Base-by-base conservation (phyloP, 2,329 filamentous ascomycete species). In the Tolypocladium cylindrosporum region DNA sequence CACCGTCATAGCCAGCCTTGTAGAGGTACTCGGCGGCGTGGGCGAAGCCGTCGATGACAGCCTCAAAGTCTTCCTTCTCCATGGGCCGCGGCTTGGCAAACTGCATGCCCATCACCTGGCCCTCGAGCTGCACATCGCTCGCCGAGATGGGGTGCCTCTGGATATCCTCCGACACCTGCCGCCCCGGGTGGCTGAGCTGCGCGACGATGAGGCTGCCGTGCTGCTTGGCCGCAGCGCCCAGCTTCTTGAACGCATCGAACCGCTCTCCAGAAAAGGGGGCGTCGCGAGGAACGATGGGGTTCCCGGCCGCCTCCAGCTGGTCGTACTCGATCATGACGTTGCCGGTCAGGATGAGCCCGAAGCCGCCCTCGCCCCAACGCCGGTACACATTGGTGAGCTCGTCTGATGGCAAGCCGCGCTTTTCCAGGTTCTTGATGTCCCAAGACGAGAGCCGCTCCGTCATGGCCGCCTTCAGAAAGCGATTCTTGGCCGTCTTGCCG, bases 391-490 rank as follows among this genome's bases (percentile, higher is more conserved):
- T 80, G 64, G 83, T 66, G 24, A 72, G 64, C 51, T 75, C 68
- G 37, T 68, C 62, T 4, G 71, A 69, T 1, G 74, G 75, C 27
- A 77, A 63, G 0, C 75, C 75, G 48, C 85, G 77, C 4, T 75
- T 75, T 27, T 77, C 69, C 10, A 80, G 63, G 58, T 82, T 75
- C 31, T 76, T 76, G 8, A 79, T 73, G 59, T 81, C 76, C 82
- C 83, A 89, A 6, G 79, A 83, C 0, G 83, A 81, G 16, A 88
- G 72, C 9, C 79, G 74, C 67, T 89, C 86, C 2, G 81, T 82
- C 85, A 89, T 88, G 48, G 86, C 81, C 7, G 75, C 83, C 69
- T 89, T 89, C 62, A 88, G 69, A 65, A 88, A 84, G n/a, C 84
- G 76, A 67, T 88, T 89, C 48, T 78, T 79, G 1, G 84, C 84